A percentile compares a stretch with the other conserved stretches of the same genome.
phyloP scores from a whole-genome alignment of 306 rosid genomes.

The Cicer cuneatum region DNA sequence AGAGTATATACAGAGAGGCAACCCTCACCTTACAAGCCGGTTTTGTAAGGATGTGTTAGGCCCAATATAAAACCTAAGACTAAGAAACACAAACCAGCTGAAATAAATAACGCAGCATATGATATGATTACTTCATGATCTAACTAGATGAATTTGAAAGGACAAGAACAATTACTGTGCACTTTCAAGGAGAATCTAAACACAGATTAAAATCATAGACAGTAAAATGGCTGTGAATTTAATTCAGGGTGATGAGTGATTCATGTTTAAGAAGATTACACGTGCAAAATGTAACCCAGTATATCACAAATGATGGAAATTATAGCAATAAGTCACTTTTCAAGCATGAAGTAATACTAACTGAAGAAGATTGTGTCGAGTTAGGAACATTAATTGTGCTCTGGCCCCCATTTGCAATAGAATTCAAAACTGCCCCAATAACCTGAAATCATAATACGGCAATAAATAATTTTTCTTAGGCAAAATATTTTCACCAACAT shows the following conservation, averaged over 20 bases:
- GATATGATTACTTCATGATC: slow-evolving; percentile 20
- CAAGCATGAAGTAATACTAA: slow-evolving; percentile 52
- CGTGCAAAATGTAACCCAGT: background rate
- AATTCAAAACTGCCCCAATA: slow-evolving; percentile 90
- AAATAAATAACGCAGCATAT: slow-evolving; percentile 20
- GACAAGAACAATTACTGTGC: background rate
- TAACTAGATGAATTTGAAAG: slow-evolving; percentile 12
- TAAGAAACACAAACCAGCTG: slow-evolving; percentile 13
- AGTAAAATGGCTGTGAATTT: slow-evolving; percentile 15
- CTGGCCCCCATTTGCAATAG: slow-evolving; percentile 83
- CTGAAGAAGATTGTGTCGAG: slow-evolving; percentile 59
- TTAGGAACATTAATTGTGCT: slow-evolving; percentile 51
- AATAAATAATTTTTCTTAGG: slow-evolving; percentile 11
- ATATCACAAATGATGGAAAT: slow-evolving; percentile 22
- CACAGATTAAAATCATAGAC: slow-evolving; percentile 14
- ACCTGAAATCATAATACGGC: slow-evolving; percentile 61
- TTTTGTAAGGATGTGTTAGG: too few species aligned
- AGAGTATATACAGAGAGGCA: too few species aligned
- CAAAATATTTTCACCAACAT: slow-evolving; percentile 7
- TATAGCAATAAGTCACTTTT: slow-evolving; percentile 17
- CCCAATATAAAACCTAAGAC: too few species aligned
- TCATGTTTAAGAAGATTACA: slow-evolving; percentile 18
- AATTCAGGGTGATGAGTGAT: background rate
- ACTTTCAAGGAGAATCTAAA: slow-evolving; percentile 34
- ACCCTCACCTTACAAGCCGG: too few species aligned